These are phyloP conservation scores for Wallacemonas collosoma DNA, from an alignment of 208 protist genomes.

Conservation along the genomic window DNA sequence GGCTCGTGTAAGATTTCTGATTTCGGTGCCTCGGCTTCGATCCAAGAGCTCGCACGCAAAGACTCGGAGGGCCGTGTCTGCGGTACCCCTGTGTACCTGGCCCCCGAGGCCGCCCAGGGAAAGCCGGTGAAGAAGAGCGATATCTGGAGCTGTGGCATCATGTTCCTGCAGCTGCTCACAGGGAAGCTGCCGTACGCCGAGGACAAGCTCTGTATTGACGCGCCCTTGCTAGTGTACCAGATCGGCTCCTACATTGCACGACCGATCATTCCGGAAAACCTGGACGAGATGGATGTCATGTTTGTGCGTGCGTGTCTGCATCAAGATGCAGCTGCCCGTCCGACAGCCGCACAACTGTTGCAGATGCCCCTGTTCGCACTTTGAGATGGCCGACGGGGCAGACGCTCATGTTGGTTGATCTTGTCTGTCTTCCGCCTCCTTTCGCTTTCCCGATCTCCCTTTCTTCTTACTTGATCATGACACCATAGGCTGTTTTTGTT, in stretches of 20 bases:
- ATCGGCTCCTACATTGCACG: constrained; percentile 67
- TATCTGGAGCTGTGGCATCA: constrained; percentile 89
- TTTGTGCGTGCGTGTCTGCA: constrained; percentile 75
- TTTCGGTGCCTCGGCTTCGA: constrained; percentile 84
- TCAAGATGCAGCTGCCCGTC: constrained; percentile 49
- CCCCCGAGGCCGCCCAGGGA: constrained; percentile 83
- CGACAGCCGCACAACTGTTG: constrained; percentile 56
- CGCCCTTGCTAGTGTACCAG: constrained; percentile 73
- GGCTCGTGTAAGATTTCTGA: constrained; percentile 92
- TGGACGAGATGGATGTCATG: constrained; percentile 64
- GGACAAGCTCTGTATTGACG: constrained; percentile 45
- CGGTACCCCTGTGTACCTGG: constrained; percentile 89
- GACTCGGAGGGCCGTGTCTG: constrained; percentile 57
- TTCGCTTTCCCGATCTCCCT: neutral
- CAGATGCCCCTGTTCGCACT: constrained; percentile 75
- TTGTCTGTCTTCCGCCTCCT: constrained; percentile 15
- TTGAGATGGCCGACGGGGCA: constrained; percentile 16
- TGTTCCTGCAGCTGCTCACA: constrained; percentile 86
- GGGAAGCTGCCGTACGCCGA: constrained; percentile 76
- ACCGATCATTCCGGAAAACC: constrained; percentile 56
- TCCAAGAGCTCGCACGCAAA: constrained; percentile 69
- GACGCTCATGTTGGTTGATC: neutral
- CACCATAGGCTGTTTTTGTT: constrained; percentile 14
- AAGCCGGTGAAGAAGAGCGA: constrained; percentile 73
- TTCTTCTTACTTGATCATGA: neutral